Base-by-base conservation (phyloP, 1,284 basidiomycete genomes). In the Baeospora myosura region DNA sequence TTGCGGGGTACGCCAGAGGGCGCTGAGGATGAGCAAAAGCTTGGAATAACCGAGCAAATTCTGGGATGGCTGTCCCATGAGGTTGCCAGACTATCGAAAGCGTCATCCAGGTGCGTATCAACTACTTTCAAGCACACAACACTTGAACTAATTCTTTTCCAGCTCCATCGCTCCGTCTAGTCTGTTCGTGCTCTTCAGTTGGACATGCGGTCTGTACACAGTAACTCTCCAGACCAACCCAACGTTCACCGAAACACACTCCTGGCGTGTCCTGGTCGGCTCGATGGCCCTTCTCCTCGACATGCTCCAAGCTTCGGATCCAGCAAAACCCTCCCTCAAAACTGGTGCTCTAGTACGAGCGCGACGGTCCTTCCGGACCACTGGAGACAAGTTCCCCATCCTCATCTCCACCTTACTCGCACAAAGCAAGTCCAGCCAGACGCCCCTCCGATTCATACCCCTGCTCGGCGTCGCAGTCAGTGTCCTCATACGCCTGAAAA, bases 51-150 rank as follows among this genome's bases (percentile, higher is more conserved):
- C n/a, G 78, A 84, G 50, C 73, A 81, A 48, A 73, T 88, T 25
- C 56, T 88, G 22, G 78, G 70, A 12, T 88, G 85, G 83, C 63
- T 92, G 20, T 71, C 75, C 11, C 68, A 72, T 44, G 83, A 90
- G 56, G 74, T 78, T 2, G 68, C 69, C 4, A 65, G 64, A 39
- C 65, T 84, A 26, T 61, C 68, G 14, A 78, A 74, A 53, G 60
- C 63, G 5, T 62, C 62, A 35, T 56, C 72, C 41, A 72, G 71
- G 79, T 82, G 44, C 50, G 70, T n/a, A n/a, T n/a, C n/a, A n/a
- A n/a, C 58, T 32, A 32, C 2, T 31, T 49, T 30, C 21, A 22
- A 6, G 16, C 40, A n/a, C n/a, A n/a, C n/a, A n/a, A n/a, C n/a
- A n/a, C 33, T 33, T 38, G 51, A 49, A 43, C 32, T 33, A 43